Percentiles rank a stretch among this genome's conserved stretches.
phyloP scores from a whole-genome alignment of 1,284 basidiomycete species.

The Trichosporon faecale region DNA sequence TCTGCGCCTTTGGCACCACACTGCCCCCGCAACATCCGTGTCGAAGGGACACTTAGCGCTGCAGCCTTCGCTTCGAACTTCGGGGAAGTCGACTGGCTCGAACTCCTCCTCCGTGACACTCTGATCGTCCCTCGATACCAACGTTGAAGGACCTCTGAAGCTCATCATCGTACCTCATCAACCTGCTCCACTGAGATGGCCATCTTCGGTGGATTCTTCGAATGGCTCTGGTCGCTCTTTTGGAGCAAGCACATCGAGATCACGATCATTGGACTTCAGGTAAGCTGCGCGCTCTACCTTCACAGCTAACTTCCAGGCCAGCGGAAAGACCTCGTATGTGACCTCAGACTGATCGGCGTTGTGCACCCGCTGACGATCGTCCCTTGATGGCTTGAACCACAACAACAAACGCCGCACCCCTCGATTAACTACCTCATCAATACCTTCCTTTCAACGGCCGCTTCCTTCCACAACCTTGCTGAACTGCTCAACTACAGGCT shows the following conservation, averaged over 20 bases:
- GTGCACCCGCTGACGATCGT: constrained; percentile 10
- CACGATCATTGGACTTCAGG: constrained; percentile 89
- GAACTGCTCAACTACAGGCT: constrained; percentile 50
- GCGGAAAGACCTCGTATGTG: constrained; percentile 79
- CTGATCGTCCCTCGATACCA: neutral
- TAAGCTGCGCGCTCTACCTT: constrained; percentile 38
- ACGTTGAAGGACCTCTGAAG: neutral
- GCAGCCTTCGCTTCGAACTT: too few species aligned
- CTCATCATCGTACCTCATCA: neutral
- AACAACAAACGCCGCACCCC: neutral
- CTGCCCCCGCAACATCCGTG: neutral
- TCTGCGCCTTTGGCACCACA: neutral
- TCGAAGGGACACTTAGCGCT: neutral
- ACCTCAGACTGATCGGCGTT: neutral
- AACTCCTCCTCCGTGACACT: too few species aligned
- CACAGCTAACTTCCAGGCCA: constrained; percentile 60
- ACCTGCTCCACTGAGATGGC: constrained; percentile 4
- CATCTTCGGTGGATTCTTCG: constrained; percentile 47
- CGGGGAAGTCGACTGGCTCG: too few species aligned
- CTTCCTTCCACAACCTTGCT: neutral
- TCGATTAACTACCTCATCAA: neutral
- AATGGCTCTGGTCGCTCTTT: constrained; percentile 61
- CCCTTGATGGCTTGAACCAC: neutral
- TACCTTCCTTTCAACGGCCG: neutral
- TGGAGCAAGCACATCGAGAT: constrained; percentile 90